Base-by-base conservation (phyloP, 306 rosid species). In the Vigna angularis region DNA sequence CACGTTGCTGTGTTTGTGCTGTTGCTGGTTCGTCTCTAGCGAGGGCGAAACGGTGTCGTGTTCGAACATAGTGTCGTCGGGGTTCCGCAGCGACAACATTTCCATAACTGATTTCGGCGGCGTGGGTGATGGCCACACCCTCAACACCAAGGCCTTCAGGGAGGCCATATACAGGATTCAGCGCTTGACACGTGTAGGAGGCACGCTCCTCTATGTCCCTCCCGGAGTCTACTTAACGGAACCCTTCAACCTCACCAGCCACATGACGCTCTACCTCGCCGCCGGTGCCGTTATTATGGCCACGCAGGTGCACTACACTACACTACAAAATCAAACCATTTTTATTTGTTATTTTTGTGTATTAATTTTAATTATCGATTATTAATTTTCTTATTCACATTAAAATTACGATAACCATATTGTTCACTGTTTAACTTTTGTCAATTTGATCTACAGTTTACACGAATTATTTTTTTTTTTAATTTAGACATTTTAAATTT, bases 261-360 rank as follows among this genome's bases (percentile, higher is more conserved):
- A 84, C 74, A 87, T 93, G 88, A 91, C 98, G 30, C 98, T 93
- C 4, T 83, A 86, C 61, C 88, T 93, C 62, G 91, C 98, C 47
- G 74, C 81, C 51, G 98, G 91, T 32, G 97, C 98, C 49, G 90
- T 93, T 53, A 90, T 91, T 84, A 88, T 51, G 84, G 97, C 98
- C 56, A 85, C 89, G 4, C 84, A 83, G 98, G 98, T 93, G 68
- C 49, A 20, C 32, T 0, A 17, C 47, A 9, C 3, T 26, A 26
- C 28, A 26, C 47, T 8, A 42, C 13, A 42, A 3, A 40, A 7
- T 7, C 45, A 2, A 40, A 42, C 13, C 47, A 42, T 42, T 42
- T 42, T 42, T 36, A 36, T 6, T 36, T 34, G 7, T 5, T 36
- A 36, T 36, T 7, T 36, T 6, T 6, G 2, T 36, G 9, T 36